These are phyloP conservation scores for Rhexocercosporidium sp. DNA, from an alignment of 2,329 filamentous ascomycete genomes.

Conservation along the genomic window DNA sequence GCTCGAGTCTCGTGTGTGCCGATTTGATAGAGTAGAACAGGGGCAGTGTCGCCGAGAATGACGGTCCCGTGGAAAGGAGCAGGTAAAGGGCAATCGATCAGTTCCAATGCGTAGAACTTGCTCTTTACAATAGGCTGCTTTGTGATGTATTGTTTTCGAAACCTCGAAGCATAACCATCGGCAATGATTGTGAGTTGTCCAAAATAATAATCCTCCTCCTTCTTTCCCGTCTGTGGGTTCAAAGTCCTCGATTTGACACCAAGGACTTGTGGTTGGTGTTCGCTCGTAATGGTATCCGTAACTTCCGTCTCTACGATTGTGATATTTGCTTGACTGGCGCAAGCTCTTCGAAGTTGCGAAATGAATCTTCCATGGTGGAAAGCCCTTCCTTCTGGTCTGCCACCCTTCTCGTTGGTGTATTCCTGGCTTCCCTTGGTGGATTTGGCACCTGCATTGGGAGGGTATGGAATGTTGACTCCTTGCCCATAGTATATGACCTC, in stretches of 20 bases:
- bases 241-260: slow-evolving; percentile 79
- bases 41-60: slow-evolving; percentile 76
- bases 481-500: slow-evolving; percentile 82
- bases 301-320: slow-evolving; percentile 91
- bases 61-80: slow-evolving; percentile 82
- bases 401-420: slow-evolving; percentile 43
- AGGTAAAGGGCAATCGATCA: slow-evolving; percentile 85
- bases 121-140: slow-evolving; percentile 73
- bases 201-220: slow-evolving; percentile 80
- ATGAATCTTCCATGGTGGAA: slow-evolving; percentile 98
- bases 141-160: slow-evolving; percentile 78
- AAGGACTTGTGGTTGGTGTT: slow-evolving; percentile 72
- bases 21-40: slow-evolving; percentile 95
- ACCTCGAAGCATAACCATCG: slow-evolving; percentile 91
- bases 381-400: slow-evolving; percentile 70
- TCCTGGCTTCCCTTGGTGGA: slow-evolving; percentile 25
- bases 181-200: slow-evolving; percentile 86
- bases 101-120: slow-evolving; percentile 92
- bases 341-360: slow-evolving; percentile 76
- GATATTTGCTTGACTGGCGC: slow-evolving; percentile 78
- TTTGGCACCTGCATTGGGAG: slow-evolving; percentile 56
- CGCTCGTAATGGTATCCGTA: slow-evolving; percentile 73
- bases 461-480: slow-evolving; percentile 79
- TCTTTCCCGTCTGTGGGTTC: slow-evolving; percentile 59
- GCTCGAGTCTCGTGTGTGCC: slow-evolving; percentile 91